phyloP scores from a whole-genome alignment of 2,329 filamentous ascomycete genomes.

The Clonostachys sp. region DNA sequence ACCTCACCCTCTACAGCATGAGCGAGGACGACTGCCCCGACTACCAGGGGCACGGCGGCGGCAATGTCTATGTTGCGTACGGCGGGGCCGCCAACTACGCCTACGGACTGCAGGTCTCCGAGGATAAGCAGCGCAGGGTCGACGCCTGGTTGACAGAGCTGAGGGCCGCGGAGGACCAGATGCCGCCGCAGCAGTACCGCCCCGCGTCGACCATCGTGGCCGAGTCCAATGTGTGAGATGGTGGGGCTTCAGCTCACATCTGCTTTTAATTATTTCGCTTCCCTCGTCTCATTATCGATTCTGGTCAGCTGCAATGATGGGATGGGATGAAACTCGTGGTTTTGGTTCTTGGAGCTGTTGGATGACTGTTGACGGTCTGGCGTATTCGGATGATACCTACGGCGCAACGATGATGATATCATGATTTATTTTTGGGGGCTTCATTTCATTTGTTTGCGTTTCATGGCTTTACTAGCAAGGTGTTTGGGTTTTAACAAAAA shows the following conservation, averaged over 20 bases:
- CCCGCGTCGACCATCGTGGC: background rate
- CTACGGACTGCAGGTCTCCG: slow-evolving; percentile 4
- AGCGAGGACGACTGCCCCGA: slow-evolving; percentile 15
- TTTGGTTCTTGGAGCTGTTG: too few relatives aligned
- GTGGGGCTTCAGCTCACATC: too few relatives aligned
- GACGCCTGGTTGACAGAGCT: slow-evolving; percentile 23
- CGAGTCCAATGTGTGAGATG: background rate
- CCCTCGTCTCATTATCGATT: too few relatives aligned
- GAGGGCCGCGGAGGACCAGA: slow-evolving; percentile 4
- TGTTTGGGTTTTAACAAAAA: too few relatives aligned
- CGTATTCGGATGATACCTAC: too few relatives aligned
- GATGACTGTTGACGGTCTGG: too few relatives aligned
- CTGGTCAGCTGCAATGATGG: background rate
- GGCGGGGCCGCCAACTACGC: slow-evolving; percentile 4
- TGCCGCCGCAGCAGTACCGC: background rate
- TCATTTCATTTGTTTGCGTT: too few relatives aligned
- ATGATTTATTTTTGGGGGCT: too few relatives aligned
- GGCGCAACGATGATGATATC: too few relatives aligned
- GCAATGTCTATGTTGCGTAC: too few relatives aligned
- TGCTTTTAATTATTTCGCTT: background rate
- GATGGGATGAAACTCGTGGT: too few relatives aligned
- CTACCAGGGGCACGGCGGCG: background rate
- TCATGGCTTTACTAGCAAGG: too few relatives aligned
- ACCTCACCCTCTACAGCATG: slow-evolving; percentile 24
- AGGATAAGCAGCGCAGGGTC: slow-evolving; percentile 20